Evolutionary conservation across 2,329 filamentous ascomycete species (phyloP).

Genomic region (Tolypocladium endophyticum): DNA sequence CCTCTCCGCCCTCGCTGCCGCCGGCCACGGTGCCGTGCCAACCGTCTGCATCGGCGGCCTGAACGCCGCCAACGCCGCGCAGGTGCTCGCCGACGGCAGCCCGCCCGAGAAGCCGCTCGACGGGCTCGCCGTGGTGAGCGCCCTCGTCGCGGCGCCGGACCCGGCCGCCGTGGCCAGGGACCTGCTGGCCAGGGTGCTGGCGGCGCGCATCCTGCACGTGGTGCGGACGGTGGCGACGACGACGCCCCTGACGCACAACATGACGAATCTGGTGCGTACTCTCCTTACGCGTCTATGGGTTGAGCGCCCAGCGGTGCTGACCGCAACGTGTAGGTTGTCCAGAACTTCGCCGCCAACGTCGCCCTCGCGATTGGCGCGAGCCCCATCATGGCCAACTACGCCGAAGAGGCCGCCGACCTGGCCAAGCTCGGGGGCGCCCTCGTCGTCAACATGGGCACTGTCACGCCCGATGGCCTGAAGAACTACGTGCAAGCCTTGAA

Average conservation of each 20-base stretch:
- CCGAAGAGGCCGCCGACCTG: conserved; percentile 73
- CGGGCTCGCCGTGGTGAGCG: conserved; percentile 82
- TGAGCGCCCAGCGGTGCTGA: not conserved
- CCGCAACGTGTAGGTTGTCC: conserved; percentile 49
- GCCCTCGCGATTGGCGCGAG: conserved; percentile 75
- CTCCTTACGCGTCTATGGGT: not conserved
- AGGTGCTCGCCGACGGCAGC: conserved; percentile 58
- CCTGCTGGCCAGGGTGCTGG: conserved; percentile 34
- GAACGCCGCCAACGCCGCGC: conserved; percentile 63
- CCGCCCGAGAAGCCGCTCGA: conserved; percentile 51
- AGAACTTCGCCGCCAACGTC: conserved; percentile 90
- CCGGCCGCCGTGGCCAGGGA: conserved; percentile 52
- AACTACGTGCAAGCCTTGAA: conserved; percentile 65
- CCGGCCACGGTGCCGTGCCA: conserved; percentile 33
- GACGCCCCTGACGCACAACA: conserved; percentile 81
- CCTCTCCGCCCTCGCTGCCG: conserved; percentile 42
- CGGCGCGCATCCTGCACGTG: conserved; percentile 40
- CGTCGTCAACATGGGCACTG: conserved; percentile 91
- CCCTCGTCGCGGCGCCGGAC: conserved; percentile 64
- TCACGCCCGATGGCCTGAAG: conserved; percentile 61
- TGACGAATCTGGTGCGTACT: conserved; percentile 69
- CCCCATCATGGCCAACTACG: conserved; percentile 90
- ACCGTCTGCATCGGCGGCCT: conserved; percentile 86
- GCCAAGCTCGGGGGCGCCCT: conserved; percentile 65
- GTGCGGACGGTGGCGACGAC: conserved; percentile 50